phyloP scores from a whole-genome alignment of 345 rosid species.

The Hirschfeldia incana region DNA sequence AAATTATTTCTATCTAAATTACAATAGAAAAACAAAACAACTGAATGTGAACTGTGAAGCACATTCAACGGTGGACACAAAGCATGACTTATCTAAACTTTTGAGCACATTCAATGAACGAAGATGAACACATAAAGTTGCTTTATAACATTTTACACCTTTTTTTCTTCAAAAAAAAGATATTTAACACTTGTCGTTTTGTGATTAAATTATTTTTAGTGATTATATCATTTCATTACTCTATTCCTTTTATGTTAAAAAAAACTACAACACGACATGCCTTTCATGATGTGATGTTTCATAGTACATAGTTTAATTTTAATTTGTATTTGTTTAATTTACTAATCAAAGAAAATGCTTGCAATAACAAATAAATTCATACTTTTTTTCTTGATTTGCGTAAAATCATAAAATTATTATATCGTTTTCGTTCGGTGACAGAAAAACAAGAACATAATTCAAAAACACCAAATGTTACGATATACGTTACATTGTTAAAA shows the following conservation, averaged over 20 bases:
- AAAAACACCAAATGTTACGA: no score
- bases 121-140: slow-evolving; percentile 12
- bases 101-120: slow-evolving; percentile 31
- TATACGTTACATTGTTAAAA: no score
- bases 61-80: slow-evolving; percentile 18
- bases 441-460: no score
- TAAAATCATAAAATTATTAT: no score
- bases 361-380: no score
- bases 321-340: not conserved
- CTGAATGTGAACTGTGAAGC: slow-evolving; percentile 23
- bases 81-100: slow-evolving; percentile 7
- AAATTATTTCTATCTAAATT: not conserved
- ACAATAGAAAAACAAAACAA: not conserved
- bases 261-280: not conserved
- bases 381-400: no score
- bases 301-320: not conserved
- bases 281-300: not conserved
- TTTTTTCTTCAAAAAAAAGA: not conserved
- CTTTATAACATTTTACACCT: slow-evolving; percentile 7
- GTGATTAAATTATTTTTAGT: not conserved
- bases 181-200: no score
- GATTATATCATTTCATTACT: not conserved
- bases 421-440: no score
- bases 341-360: no score
- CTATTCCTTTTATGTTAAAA: not conserved